Conservation (phyloP, 1,284 basidiomycete species). For the Fomitiporia mediterranea region DNA sequence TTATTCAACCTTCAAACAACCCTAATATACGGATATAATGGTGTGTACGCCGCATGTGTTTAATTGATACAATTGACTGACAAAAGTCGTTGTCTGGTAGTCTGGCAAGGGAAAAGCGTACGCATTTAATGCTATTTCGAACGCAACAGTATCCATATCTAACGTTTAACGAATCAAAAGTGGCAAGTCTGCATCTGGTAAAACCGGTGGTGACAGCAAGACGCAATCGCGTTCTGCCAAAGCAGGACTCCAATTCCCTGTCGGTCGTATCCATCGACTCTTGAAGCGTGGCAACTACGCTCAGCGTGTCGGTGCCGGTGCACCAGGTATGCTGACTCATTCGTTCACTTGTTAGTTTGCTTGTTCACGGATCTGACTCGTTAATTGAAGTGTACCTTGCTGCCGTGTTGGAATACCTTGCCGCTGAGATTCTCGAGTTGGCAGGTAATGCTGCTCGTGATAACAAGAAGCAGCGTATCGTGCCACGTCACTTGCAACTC, state of each 20-base stretch:
- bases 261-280: conserved; percentile 83
- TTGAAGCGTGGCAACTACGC: conserved; percentile 80
- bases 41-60: conserved; percentile 20
- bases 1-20: conserved; percentile 3
- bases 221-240: conserved; percentile 69
- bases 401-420: conserved; percentile 79
- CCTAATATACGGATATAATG: conserved; percentile 18
- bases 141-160: not conserved
- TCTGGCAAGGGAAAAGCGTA: conserved; percentile 25
- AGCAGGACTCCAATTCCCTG: conserved; percentile 80
- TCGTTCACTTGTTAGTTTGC: not conserved
- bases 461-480: conserved; percentile 78
- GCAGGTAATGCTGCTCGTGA: conserved; percentile 79
- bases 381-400: conserved; percentile 70
- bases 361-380: not conserved
- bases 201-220: conserved; percentile 46
- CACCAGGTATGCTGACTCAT: conserved; percentile 54
- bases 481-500: conserved; percentile 81
- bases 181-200: conserved; percentile 54
- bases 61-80: conserved; percentile 8
- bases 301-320: conserved; percentile 64
- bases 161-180: conserved; percentile 25
- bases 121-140: not conserved
- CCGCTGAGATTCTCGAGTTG: conserved; percentile 85
- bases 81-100: conserved; percentile 10